phyloP scores from a whole-genome alignment of 1,284 basidiomycete species.

The Ustilago bromivora region DNA sequence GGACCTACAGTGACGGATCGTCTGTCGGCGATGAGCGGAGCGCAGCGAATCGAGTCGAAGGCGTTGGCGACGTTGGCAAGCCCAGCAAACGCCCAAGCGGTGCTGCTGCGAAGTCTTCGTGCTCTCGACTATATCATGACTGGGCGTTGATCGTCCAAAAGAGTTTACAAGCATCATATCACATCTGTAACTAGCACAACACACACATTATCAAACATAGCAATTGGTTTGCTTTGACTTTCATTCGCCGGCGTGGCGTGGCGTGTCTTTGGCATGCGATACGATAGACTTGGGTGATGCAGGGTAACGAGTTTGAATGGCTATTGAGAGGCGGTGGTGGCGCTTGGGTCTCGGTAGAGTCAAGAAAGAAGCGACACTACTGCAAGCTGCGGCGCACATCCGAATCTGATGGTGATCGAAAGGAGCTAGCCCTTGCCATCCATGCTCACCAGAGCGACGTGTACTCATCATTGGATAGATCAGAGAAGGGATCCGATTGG shows the following conservation, averaged over 20 bases:
- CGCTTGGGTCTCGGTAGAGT: background rate
- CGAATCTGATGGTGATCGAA: background rate
- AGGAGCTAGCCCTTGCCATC: too few species aligned
- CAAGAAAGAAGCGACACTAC: background rate
- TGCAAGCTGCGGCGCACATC: background rate
- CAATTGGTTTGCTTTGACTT: conserved; percentile 1
- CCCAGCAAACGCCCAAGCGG: conserved; percentile 65
- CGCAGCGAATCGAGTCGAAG: conserved; percentile 52
- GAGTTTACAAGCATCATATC: background rate
- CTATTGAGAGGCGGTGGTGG: conserved; percentile 3
- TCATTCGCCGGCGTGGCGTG: background rate
- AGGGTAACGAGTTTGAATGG: background rate
- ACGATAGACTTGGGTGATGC: background rate
- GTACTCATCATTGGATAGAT: too few species aligned
- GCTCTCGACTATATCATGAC: conserved; percentile 66
- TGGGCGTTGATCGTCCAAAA: conserved; percentile 31
- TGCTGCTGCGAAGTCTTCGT: conserved; percentile 64
- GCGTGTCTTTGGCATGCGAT: background rate
- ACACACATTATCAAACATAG: background rate
- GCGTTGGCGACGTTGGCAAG: conserved; percentile 65
- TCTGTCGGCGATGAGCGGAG: conserved; percentile 37
- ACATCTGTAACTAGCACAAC: conserved; percentile 13
- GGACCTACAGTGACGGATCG: conserved; percentile 46
- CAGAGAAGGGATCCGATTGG: background rate
- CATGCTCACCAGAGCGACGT: too few species aligned